A percentile compares a stretch with the other conserved stretches of the same genome.
Conservation (phyloP, 768 basidiomycete genomes). For the Ramaria rubella region DNA sequence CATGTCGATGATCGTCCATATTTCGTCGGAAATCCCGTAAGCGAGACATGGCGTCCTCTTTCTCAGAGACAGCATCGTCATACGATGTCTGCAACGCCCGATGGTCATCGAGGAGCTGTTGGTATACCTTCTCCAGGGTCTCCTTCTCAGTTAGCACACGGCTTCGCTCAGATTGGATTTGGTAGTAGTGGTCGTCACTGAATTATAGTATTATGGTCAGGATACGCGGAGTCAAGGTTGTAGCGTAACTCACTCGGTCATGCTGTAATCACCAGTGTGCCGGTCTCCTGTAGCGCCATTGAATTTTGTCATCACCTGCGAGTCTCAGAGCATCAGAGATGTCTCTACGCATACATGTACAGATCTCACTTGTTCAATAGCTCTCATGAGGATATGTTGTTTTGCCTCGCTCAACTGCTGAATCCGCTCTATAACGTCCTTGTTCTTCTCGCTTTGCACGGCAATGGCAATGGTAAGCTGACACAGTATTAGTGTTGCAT, state of each 20-base stretch:
- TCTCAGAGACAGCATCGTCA: slow-evolving; percentile 73
- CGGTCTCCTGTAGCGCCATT: slow-evolving; percentile 43
- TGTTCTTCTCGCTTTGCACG: slow-evolving; percentile 84
- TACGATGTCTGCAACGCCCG: slow-evolving; percentile 63
- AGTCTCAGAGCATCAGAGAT: not conserved
- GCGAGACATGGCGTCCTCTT: slow-evolving; percentile 63
- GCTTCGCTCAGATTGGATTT: slow-evolving; percentile 73
- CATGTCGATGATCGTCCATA: slow-evolving; percentile 51
- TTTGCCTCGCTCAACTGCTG: slow-evolving; percentile 75
- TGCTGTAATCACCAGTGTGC: slow-evolving; percentile 40
- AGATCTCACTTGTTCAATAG: slow-evolving; percentile 76
- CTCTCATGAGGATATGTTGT: slow-evolving; percentile 87
- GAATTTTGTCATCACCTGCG: slow-evolving; percentile 73
- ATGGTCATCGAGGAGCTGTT: slow-evolving; percentile 69
- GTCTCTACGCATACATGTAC: not conserved
- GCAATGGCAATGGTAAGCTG: slow-evolving; percentile 78
- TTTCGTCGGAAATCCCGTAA: slow-evolving; percentile 56
- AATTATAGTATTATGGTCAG: not conserved
- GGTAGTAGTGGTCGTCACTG: slow-evolving; percentile 87
- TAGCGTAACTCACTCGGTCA: slow-evolving; percentile 65
- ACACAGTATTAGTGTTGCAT: slow-evolving; percentile 67
- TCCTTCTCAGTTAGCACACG: slow-evolving; percentile 79
- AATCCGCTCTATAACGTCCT: slow-evolving; percentile 84
- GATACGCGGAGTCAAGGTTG: slow-evolving; percentile 7
- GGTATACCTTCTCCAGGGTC: slow-evolving; percentile 76